Evolutionary conservation across 1,284 basidiomycete species (phyloP).

Genomic region (Chiua sp.): DNA sequence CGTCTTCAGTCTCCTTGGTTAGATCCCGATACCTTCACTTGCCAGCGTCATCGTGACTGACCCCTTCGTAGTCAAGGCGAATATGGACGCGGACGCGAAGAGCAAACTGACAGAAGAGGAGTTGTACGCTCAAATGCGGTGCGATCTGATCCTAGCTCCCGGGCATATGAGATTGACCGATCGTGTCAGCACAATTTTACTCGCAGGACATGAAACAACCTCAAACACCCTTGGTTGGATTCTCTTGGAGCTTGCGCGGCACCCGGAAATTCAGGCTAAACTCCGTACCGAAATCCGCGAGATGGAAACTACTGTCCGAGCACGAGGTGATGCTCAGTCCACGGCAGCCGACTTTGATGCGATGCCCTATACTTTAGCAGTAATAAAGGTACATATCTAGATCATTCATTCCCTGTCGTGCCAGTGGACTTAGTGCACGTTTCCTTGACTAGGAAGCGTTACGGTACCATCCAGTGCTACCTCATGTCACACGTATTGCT

Average conservation of each 20-base stretch:
- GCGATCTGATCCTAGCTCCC: neutral
- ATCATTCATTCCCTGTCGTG: neutral
- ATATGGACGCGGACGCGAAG: conserved; percentile 49
- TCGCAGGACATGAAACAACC: conserved; percentile 61
- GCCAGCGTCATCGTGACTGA: neutral
- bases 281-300: conserved; percentile 47
- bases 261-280: conserved; percentile 43
- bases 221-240: conserved; percentile 49
- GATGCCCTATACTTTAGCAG: conserved; percentile 57
- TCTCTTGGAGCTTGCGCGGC: conserved; percentile 47
- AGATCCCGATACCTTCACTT: conserved; percentile 1
- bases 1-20: conserved; percentile 50
- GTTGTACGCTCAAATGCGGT: conserved; percentile 60
- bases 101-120: conserved; percentile 55
- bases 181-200: conserved; percentile 41
- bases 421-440: neutral
- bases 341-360: conserved; percentile 50
- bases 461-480: conserved; percentile 43
- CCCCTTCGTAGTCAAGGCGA: conserved; percentile 52
- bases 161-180: neutral
- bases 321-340: conserved; percentile 46
- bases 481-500: conserved; percentile 42
- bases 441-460: conserved; percentile 41
- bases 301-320: conserved; percentile 41
- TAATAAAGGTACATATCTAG: conserved; percentile 52